Evolutionary conservation across 805 yeast genomes (phyloP).

Genomic region (Metschnikowia amazonensis): DNA sequence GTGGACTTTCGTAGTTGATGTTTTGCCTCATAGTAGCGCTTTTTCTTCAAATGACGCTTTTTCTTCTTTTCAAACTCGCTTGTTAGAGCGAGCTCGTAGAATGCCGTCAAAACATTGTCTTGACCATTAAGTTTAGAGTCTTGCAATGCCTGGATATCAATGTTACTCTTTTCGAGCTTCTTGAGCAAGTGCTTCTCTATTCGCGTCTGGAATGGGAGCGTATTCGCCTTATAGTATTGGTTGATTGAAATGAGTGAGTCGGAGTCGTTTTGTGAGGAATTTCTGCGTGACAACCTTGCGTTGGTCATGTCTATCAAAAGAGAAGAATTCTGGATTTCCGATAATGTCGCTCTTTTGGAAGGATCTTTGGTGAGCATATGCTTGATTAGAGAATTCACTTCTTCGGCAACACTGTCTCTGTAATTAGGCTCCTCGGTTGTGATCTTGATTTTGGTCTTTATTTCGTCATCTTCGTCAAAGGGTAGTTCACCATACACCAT

Average conservation of each 20-base stretch:
- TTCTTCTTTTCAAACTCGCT: slow-evolving; percentile 40
- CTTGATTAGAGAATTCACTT: slow-evolving; percentile 49
- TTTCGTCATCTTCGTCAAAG: slow-evolving; percentile 78
- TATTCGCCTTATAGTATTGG: slow-evolving; percentile 32
- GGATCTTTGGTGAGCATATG: slow-evolving; percentile 66
- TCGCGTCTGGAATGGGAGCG: slow-evolving; percentile 51
- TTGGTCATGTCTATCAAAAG: slow-evolving; percentile 34
- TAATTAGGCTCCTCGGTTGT: slow-evolving; percentile 62
- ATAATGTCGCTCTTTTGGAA: slow-evolving; percentile 48
- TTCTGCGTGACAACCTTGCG: slow-evolving; percentile 15
- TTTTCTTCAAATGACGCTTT: slow-evolving; percentile 27
- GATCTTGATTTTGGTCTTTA: slow-evolving; percentile 56
- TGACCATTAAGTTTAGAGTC: slow-evolving; percentile 54
- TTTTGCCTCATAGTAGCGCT: slow-evolving; percentile 32
- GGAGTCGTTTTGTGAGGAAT: slow-evolving; percentile 24
- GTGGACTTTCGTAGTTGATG: slow-evolving; percentile 29
- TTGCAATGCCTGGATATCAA: slow-evolving; percentile 59
- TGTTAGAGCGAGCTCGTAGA: slow-evolving; percentile 67
- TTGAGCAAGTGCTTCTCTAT: slow-evolving; percentile 62
- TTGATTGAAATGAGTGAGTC: slow-evolving; percentile 35
- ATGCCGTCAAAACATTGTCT: slow-evolving; percentile 70
- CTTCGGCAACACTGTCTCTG: slow-evolving; percentile 43
- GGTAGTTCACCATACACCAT: slow-evolving; percentile 86
- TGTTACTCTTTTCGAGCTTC: slow-evolving; percentile 54
- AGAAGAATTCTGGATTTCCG: slow-evolving; percentile 35